Evolutionary conservation across 1,139 yeast genomes (phyloP), one percentile per base, ranked within the genome.

Genomic region (Blastobotrys malaysiensis): DNA sequence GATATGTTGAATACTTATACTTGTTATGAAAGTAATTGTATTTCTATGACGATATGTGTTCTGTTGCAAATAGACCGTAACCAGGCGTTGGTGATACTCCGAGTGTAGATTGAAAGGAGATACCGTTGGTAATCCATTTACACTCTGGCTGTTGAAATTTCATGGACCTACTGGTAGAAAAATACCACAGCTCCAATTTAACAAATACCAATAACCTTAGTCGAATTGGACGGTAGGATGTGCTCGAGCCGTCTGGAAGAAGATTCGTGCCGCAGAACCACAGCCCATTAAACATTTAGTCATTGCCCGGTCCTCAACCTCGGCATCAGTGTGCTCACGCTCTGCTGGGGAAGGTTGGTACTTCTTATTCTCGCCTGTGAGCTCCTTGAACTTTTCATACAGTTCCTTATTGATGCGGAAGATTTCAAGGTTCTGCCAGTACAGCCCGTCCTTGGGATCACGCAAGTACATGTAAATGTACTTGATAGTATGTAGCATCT

Each of bases 171-270:
- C n/a, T n/a, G n/a, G n/a, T 22, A 22, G 26, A 22, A 22, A 22
- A 22, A 22, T n/a, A n/a, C n/a, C n/a, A n/a, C n/a, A n/a, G n/a
- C n/a, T n/a, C n/a, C n/a, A n/a, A n/a, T n/a, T n/a, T n/a, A n/a
- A n/a, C n/a, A n/a, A n/a, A n/a, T n/a, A n/a, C n/a, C n/a, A 26
- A 26, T 26, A 26, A 26, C 16, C 13, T 9, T 31, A 31, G 16
- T 31, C 39, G 16, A 31, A 31, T 13, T 31, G 16, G 16, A 31
- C 39, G 13, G 39, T 63, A 57, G 70, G 86, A 67, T 63, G 73
- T 64, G 82, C 72, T 62, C 89, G 73, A 1, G 86, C 88, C 44
- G 84, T 84, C 67, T 83, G 88, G 70, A 83, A 82, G 68, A 84
- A 83, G 3, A 81, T 77, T 61, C 89, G 74, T 3, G 88, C 88